Evolutionary conservation across 306 rosid genomes (phyloP), one percentile per base, ranked within the genome.

Genomic region (Prunus armeniaca): DNA sequence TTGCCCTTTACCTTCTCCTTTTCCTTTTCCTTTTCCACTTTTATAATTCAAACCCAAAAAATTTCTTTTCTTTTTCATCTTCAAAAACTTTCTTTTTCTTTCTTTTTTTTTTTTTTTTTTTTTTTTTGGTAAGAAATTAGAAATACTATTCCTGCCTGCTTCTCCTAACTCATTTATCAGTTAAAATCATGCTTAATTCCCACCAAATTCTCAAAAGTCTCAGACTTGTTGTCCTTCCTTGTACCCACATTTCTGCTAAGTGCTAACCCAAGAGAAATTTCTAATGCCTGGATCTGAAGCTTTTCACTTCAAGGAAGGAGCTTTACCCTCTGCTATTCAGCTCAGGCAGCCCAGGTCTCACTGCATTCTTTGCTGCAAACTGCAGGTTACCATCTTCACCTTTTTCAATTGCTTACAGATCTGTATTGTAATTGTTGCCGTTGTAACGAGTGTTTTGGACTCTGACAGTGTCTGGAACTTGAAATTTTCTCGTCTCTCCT

Each of bases 391-490:
- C 80, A 27, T 78, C 63, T 78, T 63, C 49, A 58, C 32, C 65
- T 72, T 71, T 9, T 19, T 71, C 50, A 1, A 46, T 63, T 61
- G 78, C 81, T 80, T 76, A 79, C 76, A 83, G 92, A 89, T 91
- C 97, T 88, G 93, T 75, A 2, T 60, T 46, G 47, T 30, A 18
- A 10, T 24, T 27, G 6, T 57, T 58, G 76, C 72, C 75, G 22
- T 77, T 80, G 54, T 61, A 49, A 32, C 54, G 54, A 67, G 72
- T 76, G 43, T 27, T 61, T 50, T 66, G 72, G 63, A 34, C 76
- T 43, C 34, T 12, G 52, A 67, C 24, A 45, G 54, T 12, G 17
- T 17, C 70, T 68, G 24, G 20, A 49, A 68, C 58, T 51, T 30
- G 6, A 24, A 5, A 27, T 18, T 18, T 70, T 58, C 12, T 30